Evolutionary conservation across 2,329 filamentous ascomycete species (phyloP).

Genomic region (Fusarium chaquense): DNA sequence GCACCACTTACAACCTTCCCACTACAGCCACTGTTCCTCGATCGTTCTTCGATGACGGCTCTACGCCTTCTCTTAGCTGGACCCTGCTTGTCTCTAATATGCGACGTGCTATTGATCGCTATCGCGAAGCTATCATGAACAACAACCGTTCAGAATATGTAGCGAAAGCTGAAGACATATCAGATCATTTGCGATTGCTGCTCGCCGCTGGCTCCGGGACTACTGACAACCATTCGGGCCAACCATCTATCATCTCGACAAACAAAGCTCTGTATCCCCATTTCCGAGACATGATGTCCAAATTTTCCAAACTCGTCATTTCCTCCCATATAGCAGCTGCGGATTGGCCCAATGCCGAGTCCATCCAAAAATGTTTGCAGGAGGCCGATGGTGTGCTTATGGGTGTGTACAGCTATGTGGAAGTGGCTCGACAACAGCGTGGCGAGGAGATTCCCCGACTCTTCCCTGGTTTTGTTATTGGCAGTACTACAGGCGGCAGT

Average conservation of each 20-base stretch:
- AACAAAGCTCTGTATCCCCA: slow-evolving; percentile 98
- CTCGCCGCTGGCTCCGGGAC: slow-evolving; percentile 97
- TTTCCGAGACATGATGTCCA: slow-evolving; percentile 99
- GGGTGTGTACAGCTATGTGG: slow-evolving; percentile 95
- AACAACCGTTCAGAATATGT: slow-evolving; percentile 91
- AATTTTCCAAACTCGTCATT: slow-evolving; percentile 98
- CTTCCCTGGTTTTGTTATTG: slow-evolving; percentile 91
- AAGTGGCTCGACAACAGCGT: slow-evolving; percentile 91
- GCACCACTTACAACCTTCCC: slow-evolving; percentile 67
- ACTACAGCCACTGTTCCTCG: slow-evolving; percentile 74
- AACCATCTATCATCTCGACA: slow-evolving; percentile 98
- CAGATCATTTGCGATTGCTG: slow-evolving; percentile 91
- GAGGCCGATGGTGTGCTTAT: slow-evolving; percentile 97
- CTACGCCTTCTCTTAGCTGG: slow-evolving; percentile 86
- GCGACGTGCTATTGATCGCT: slow-evolving; percentile 88
- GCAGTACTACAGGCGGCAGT: slow-evolving; percentile 84
- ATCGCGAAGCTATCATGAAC: slow-evolving; percentile 88
- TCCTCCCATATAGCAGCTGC: slow-evolving; percentile 97
- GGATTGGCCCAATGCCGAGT: slow-evolving; percentile 94
- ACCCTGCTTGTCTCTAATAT: slow-evolving; percentile 91
- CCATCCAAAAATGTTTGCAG: slow-evolving; percentile 92
- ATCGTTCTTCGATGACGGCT: slow-evolving; percentile 92
- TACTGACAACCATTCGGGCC: slow-evolving; percentile 98
- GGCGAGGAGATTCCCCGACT: slow-evolving; percentile 94
- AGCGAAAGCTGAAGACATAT: slow-evolving; percentile 95